phyloP scores from a whole-genome alignment of 1,139 yeast species.

The Scheffersomyces quercinus region DNA sequence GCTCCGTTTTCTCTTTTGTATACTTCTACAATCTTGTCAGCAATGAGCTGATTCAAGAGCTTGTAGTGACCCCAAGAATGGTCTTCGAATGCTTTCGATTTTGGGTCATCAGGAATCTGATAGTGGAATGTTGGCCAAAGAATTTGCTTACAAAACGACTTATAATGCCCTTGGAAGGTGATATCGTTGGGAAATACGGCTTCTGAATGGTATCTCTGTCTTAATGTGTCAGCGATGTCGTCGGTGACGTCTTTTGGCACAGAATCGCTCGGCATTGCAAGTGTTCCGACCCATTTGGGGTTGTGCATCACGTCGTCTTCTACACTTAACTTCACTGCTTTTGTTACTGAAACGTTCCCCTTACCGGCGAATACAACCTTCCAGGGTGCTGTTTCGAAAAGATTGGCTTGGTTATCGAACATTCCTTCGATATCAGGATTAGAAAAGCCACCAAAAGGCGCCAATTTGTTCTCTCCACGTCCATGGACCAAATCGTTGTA shows the following conservation, averaged over 20 bases:
- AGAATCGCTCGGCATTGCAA: slow-evolving; percentile 88
- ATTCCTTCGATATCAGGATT: slow-evolving; percentile 48
- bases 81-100: slow-evolving; percentile 91
- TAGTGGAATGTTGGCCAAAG: slow-evolving; percentile 97
- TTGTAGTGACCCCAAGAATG: slow-evolving; percentile 90
- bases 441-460: slow-evolving; percentile 80
- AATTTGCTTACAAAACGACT: slow-evolving; percentile 87
- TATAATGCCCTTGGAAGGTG: slow-evolving; percentile 86
- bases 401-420: slow-evolving; percentile 46
- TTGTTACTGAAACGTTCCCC: slow-evolving; percentile 87
- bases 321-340: slow-evolving; percentile 72
- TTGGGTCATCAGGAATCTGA: slow-evolving; percentile 94
- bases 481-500: slow-evolving; percentile 34
- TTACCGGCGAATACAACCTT: slow-evolving; percentile 63
- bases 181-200: slow-evolving; percentile 76
- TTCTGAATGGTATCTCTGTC: slow-evolving; percentile 52
- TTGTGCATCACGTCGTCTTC: slow-evolving; percentile 48
- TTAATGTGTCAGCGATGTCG: slow-evolving; percentile 48
- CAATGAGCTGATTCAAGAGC: slow-evolving; percentile 73
- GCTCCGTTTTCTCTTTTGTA: slow-evolving; percentile 57
- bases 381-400: slow-evolving; percentile 79
- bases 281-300: slow-evolving; percentile 81
- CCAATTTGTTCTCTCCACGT: slow-evolving; percentile 36
- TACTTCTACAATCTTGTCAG: slow-evolving; percentile 66
- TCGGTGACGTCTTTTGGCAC: slow-evolving; percentile 57